These are phyloP conservation scores for Podospora comata DNA, from an alignment of 495 filamentous ascomycete species.

Conservation along the genomic window DNA sequence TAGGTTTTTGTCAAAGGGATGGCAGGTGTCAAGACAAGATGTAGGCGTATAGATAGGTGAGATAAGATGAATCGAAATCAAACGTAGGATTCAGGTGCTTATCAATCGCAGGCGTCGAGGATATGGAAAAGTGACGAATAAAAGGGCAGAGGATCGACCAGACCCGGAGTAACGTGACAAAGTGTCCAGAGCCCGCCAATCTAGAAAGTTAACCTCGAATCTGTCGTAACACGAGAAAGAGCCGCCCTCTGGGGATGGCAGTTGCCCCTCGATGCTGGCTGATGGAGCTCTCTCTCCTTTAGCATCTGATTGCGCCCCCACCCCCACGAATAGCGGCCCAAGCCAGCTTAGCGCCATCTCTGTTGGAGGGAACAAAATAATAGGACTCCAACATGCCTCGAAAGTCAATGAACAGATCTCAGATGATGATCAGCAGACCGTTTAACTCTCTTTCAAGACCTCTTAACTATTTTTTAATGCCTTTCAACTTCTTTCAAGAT, in stretches of 20 bases:
- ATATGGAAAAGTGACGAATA: neutral
- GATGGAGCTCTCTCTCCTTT: neutral
- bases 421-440: too few relatives aligned
- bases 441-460: too few relatives aligned
- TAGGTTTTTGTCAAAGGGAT: neutral
- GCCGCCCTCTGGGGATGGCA: neutral
- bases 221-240: slow-evolving; percentile 4
- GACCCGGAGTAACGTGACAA: neutral
- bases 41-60: neutral
- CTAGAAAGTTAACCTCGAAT: neutral
- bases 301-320: slow-evolving; percentile 4
- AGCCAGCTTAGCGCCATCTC: neutral
- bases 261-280: neutral
- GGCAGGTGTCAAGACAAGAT: neutral
- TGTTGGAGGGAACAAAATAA: too few relatives aligned
- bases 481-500: too few relatives aligned
- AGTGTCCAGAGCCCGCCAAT: neutral
- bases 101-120: neutral
- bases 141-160: neutral
- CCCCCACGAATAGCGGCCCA: neutral
- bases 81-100: neutral
- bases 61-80: slow-evolving; percentile 1
- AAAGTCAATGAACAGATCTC: too few relatives aligned
- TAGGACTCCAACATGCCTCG: too few relatives aligned
- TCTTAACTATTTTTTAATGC: too few relatives aligned